Base-by-base conservation (phyloP, 2,329 filamentous ascomycete species). In the Pseudogymnoascus sp. region DNA sequence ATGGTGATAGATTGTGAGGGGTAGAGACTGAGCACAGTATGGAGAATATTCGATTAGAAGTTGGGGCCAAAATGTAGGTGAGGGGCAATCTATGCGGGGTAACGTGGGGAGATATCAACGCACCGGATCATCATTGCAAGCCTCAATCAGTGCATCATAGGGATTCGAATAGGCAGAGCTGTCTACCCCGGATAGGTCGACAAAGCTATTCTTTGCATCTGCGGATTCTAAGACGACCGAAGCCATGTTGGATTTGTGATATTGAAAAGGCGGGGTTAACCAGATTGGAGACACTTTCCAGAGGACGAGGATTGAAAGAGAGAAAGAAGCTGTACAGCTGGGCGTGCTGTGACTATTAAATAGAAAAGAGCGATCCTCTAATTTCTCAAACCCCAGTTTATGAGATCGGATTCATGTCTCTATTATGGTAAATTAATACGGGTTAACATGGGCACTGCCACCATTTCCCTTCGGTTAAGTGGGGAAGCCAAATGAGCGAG, bases 111-210 rank as follows among this genome's bases (percentile, higher is more conserved):
- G 6, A 54, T 54, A 54, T 54, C 47, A n/a, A 58, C 62, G 62
- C 65, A 71, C 71, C 41, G 71, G 68, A 60, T 71, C 66, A 63
- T 71, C 61, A 20, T 70, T 36, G 62, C 68, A 71, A n/a, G 68
- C 69, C 61, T 70, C 66, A 22, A 72, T 71, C 47, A 72, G 64
- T 16, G 71, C 71, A 66, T 72, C 70, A 58, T 72, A 72, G 0
- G 70, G 70, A 60, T 72, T 72, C 30, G 63, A 63, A 60, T 65
- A 67, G 7, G 66, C 57, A 41, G 67, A 58, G 28, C 47, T 69
- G 50, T 71, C 65, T n/a, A 72, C 64, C 12, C 70, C 70, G 2
- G 70, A 72, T 14, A 71, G 65, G 59, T 72, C 70, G 59, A 71
- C 70, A 60, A 70, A 72, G n/a, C 66, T 70, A 58, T 72, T 72